Conservation (phyloP, 2,329 filamentous ascomycete genomes). For the Parastagonospora nodorum region DNA sequence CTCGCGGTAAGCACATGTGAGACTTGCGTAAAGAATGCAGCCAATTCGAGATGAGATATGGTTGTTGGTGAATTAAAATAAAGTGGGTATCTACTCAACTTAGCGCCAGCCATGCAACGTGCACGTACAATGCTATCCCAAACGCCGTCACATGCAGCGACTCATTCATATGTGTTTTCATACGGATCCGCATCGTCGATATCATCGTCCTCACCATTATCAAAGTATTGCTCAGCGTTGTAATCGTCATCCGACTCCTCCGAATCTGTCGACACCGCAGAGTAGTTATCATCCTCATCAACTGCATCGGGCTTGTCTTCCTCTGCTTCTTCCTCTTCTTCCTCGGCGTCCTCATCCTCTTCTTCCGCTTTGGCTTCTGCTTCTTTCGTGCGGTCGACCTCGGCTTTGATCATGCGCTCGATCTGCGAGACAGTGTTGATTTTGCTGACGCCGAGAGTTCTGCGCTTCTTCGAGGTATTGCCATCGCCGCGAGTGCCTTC, state of each 20-base stretch:
- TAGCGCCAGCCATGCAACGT: constrained; percentile 15
- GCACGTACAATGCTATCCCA: background rate
- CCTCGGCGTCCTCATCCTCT: constrained; percentile 51
- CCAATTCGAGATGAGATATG: too few species aligned
- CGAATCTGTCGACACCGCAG: constrained; percentile 61
- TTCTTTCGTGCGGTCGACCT: constrained; percentile 51
- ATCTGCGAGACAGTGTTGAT: constrained; percentile 38
- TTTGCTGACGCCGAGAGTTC: constrained; percentile 40
- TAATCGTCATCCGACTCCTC: constrained; percentile 70
- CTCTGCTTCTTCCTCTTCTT: constrained; percentile 53
- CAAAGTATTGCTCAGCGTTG: constrained; percentile 63
- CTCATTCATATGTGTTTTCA: constrained; percentile 43
- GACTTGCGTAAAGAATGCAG: too few species aligned
- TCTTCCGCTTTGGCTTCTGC: constrained; percentile 54
- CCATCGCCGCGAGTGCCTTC: constrained; percentile 42
- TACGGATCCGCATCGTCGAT: constrained; percentile 45
- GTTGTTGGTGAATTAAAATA: background rate
- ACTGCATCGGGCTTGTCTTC: constrained; percentile 59
- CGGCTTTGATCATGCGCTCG: constrained; percentile 50
- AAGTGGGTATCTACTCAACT: constrained; percentile 24
- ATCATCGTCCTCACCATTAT: constrained; percentile 57
- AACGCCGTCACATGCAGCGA: too few species aligned
- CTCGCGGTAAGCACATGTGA: too few species aligned
- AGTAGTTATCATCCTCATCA: constrained; percentile 62
- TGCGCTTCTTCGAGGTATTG: constrained; percentile 36